phyloP scores from a whole-genome alignment of 495 filamentous ascomycete species.

The Xylaria venustula region DNA sequence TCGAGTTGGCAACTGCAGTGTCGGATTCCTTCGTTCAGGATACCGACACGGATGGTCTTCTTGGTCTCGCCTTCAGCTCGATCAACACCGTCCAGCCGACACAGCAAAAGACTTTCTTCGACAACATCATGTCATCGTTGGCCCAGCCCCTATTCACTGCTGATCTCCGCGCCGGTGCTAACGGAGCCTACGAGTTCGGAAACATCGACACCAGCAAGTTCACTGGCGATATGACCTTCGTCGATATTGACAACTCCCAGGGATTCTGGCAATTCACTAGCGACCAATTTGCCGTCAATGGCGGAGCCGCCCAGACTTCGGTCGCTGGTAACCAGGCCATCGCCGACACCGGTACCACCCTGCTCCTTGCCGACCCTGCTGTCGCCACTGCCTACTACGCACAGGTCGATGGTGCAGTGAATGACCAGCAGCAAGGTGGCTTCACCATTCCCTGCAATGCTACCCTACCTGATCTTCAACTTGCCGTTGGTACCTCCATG shows the following conservation, averaged over 20 bases:
- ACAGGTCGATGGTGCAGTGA: conserved; percentile 55
- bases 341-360: conserved; percentile 71
- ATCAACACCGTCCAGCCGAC: conserved; percentile 71
- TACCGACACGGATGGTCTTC: conserved; percentile 64
- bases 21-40: conserved; percentile 63
- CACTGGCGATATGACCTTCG: conserved; percentile 60
- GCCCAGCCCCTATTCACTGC: conserved; percentile 71
- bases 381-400: conserved; percentile 63
- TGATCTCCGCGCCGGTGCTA: conserved; percentile 58
- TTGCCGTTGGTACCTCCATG: conserved; percentile 61
- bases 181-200: conserved; percentile 78
- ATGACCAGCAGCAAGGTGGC: conserved; percentile 52
- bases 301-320: conserved; percentile 31
- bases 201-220: conserved; percentile 66
- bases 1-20: conserved; percentile 68
- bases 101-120: conserved; percentile 77
- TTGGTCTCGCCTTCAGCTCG: conserved; percentile 72
- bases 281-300: conserved; percentile 54
- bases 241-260: conserved; percentile 57
- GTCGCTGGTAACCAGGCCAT: conserved; percentile 54
- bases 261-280: conserved; percentile 80
- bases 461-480: conserved; percentile 60
- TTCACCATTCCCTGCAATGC: conserved; percentile 55
- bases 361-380: conserved; percentile 65
- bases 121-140: conserved; percentile 64